Conservation (phyloP, 108 stramenopile genomes). For the Fragilaria radians region DNA sequence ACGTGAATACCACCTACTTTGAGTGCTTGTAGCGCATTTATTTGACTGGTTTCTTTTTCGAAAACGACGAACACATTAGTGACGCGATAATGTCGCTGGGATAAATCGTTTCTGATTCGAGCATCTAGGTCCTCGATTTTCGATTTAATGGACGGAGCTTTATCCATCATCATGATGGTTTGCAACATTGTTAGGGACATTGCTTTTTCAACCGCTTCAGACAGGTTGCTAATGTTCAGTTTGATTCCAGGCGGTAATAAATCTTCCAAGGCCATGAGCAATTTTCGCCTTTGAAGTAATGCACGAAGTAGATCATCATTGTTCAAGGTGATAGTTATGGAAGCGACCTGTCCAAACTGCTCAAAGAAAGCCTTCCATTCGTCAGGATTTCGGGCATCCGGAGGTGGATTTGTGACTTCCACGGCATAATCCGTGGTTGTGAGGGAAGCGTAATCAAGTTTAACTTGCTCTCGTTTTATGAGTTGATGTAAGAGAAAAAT, state of each 20-base stretch:
- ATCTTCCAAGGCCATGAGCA: conserved; percentile 5
- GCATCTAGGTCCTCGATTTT: conserved; percentile 24
- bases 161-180: background rate
- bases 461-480: conserved; percentile 6
- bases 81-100: conserved; percentile 59
- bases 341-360: conserved; percentile 37
- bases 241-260: background rate
- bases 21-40: conserved; percentile 54
- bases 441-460: conserved; percentile 75
- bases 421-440: conserved; percentile 90
- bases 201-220: conserved; percentile 1
- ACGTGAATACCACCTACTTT: conserved; percentile 46
- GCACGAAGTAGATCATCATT: conserved; percentile 68
- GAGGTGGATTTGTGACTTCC: conserved; percentile 71
- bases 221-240: conserved; percentile 2
- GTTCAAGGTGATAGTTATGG: conserved; percentile 71
- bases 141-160: background rate
- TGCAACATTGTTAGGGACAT: background rate
- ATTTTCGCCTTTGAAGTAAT: conserved; percentile 45
- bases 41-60: conserved; percentile 72
- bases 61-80: conserved; percentile 82
- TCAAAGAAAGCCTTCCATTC: conserved; percentile 82
- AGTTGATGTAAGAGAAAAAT: background rate
- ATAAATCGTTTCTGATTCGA: conserved; percentile 53
- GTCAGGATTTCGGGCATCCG: conserved; percentile 75